Evolutionary conservation across 2,329 filamentous ascomycete species (phyloP), one percentile per base, ranked within the genome.

Genomic region (Coniochaeta sp.): DNA sequence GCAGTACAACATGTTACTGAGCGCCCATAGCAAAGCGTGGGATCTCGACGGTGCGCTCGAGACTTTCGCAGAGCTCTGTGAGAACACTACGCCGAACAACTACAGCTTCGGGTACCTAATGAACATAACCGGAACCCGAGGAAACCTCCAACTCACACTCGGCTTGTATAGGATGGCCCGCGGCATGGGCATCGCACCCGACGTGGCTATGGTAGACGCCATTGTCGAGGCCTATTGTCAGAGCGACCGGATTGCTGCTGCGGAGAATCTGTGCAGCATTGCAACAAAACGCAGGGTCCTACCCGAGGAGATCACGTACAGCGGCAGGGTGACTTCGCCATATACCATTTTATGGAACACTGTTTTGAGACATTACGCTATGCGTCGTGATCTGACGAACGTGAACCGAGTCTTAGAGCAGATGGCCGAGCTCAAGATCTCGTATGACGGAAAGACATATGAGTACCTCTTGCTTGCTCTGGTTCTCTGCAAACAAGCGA

Each of bases 1-100:
- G 38, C 85, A 82, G 63, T 96, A 89, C 88, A 96, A 96, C 68
- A 86, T 87, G 24, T 73, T 96, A 31, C 77, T 98, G 54, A 85
- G 88, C 67, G 87, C 89, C 2, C 83, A 92, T 72, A 80, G 81
- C 19, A 85, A 85, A 65, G 81, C 82, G 0, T 80, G 84, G 56
- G 85, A 95, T 68, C 81, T 90, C 50, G 77, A 84, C n/a, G 83
- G 84, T 6, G 88, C 87, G 14, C 75, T 90, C 60, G 70, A 77
- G 7, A 79, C 81, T 57, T 92, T 96, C 67, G 79, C 86, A 19
- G 74, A 80, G 11, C 80, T 95, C 64, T 79, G 65, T 66, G 71
- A 63, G 67, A 75, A 62, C 34, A 67, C 84, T 3, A 67, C 72
- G 24, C 87, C 89, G 0, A 83, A 90, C 70, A 68, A 75, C 0